A percentile compares a stretch with the other conserved stretches of the same genome.
Conservation (phyloP, 1,284 basidiomycete genomes). For the Naganishia cerealis region DNA sequence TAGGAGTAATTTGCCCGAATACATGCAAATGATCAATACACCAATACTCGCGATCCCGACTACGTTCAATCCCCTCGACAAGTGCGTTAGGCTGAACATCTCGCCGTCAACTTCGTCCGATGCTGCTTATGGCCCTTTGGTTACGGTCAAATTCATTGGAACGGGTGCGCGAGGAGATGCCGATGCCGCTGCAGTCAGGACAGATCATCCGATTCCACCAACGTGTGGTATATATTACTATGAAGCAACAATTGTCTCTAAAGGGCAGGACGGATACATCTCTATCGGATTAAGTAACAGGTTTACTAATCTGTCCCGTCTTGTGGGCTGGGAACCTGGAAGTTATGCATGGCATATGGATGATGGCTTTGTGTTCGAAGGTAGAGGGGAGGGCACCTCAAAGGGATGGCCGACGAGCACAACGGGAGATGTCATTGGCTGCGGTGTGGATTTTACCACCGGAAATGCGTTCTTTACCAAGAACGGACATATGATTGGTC, state of each 20-base stretch:
- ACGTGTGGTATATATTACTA: slow-evolving; percentile 87
- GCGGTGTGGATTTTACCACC: slow-evolving; percentile 81
- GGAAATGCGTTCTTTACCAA: slow-evolving; percentile 83
- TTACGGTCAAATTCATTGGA: slow-evolving; percentile 42
- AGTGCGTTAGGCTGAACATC: slow-evolving; percentile 14
- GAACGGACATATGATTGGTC: slow-evolving; percentile 77
- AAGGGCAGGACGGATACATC: slow-evolving; percentile 80
- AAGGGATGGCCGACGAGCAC: slow-evolving; percentile 34
- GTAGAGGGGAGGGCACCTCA: slow-evolving; percentile 33
- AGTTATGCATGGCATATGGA: slow-evolving; percentile 97
- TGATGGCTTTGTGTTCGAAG: slow-evolving; percentile 61
- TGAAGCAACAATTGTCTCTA: slow-evolving; percentile 75
- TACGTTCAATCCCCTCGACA: slow-evolving; percentile 28
- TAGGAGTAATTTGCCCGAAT: slow-evolving; percentile 22
- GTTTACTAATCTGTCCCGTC: slow-evolving; percentile 66
- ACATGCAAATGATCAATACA: slow-evolving; percentile 27
- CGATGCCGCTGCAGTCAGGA: slow-evolving; percentile 76
- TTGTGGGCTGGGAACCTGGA: slow-evolving; percentile 83
- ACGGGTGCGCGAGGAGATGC: slow-evolving; percentile 62
- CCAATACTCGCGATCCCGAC: slow-evolving; percentile 29
- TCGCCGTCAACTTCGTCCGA: not conserved
- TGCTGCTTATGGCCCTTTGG: not conserved
- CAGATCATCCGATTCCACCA: slow-evolving; percentile 71
- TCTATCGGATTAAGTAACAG: slow-evolving; percentile 68
- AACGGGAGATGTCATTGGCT: slow-evolving; percentile 80